Base-by-base conservation (phyloP, 2,329 filamentous ascomycete genomes). In the Ophiostoma pallidulum region DNA sequence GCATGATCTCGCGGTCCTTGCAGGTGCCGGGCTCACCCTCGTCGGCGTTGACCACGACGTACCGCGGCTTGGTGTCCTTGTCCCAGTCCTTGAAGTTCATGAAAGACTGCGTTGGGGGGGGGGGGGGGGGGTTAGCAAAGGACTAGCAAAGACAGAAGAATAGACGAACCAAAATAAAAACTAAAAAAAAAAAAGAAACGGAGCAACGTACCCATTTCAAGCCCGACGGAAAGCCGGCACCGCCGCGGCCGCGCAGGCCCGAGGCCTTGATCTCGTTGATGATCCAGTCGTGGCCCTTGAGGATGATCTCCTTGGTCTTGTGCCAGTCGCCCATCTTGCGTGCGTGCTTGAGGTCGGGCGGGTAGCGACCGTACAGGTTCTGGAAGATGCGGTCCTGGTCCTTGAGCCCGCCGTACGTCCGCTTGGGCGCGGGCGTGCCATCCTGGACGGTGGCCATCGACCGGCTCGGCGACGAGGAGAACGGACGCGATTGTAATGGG, bases 21-120 rank as follows among this genome's bases (percentile, higher is more conserved):
- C 92, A 98, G 46, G 92, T 98, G 67, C 92, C 92, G 26, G 92
- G 92, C 71, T 98, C 92, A 62, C 92, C 92, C 73, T 98, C 92
- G 66, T 98, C 92, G 57, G 92, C 92, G 63, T 98, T 98, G 72
- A 98, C 88, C 53, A 98, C 91, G 47, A 98, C 75, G 64, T 98
- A 98, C 62, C 92, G 83, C 56, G 92, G 92, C 71, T 94, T 94
- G 60, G 69, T 84, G 66, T 97, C 92, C 72, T 98, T 94, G 62
- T 98, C 91, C 92, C 92, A 98, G 61, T 89, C 92, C 72, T 96
- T 96, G 76, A 91, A 90, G 77, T 98, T 98, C 92, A 98, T 98
- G 70, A 98, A 98, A 42, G 90, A 96, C 89, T 94, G 18, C 3
- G 4, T n/a, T n/a, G n/a, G n/a, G n/a, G n/a, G n/a, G n/a, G n/a